Evolutionary conservation across 2,329 filamentous ascomycete genomes (phyloP), one percentile per base, ranked within the genome.

Genomic region (Coniochaeta sp.): DNA sequence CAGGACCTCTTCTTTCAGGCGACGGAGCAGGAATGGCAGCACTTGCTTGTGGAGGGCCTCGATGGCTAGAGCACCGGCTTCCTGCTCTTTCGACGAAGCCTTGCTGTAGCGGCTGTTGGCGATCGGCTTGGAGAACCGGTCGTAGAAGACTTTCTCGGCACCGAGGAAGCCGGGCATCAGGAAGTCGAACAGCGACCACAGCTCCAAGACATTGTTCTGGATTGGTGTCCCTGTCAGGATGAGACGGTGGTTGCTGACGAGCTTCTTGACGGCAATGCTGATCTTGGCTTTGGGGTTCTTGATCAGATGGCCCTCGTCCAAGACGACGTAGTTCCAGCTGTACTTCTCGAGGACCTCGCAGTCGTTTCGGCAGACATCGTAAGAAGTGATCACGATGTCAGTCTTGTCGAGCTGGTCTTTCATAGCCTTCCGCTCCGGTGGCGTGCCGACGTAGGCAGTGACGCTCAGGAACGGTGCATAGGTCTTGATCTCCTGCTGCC

Each of bases 41-140:
- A 99, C 96, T 71, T 99, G 95, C 73, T 99, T 99, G 77, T 99
- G 95, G 24, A 99, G 80, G n/a, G 95, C 95, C 74, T 99, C 95
- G 60, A 99, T 96, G 0, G 95, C 95, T 28, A 99, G 79, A 1
- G 96, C 96, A 59, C 96, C 95, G 3, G 92, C 91, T 78, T 99
- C 95, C 75, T 99, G 96, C 72, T 99, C 95, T 70, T 97, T 98
- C 0, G 95, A 97, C 1, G 93, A 98, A 1, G 95, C 96, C 73
- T 98, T 99, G 74, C 91, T 93, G 71, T 93, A 96, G 22, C 96
- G 89, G 69, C 91, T 96, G 4, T 93, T 93, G 1, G 93, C 91
- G 67, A 97, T 97, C 1, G 93, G 93, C 74, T 96, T 96, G 9
- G 93, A 92, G 67, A 97, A 97, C 3, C 93, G 87, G 73, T 97